A percentile compares a stretch with the other conserved stretches of the same genome.
phyloP scores from a whole-genome alignment of 805 yeast species.

The Lipomyces oligophaga region DNA sequence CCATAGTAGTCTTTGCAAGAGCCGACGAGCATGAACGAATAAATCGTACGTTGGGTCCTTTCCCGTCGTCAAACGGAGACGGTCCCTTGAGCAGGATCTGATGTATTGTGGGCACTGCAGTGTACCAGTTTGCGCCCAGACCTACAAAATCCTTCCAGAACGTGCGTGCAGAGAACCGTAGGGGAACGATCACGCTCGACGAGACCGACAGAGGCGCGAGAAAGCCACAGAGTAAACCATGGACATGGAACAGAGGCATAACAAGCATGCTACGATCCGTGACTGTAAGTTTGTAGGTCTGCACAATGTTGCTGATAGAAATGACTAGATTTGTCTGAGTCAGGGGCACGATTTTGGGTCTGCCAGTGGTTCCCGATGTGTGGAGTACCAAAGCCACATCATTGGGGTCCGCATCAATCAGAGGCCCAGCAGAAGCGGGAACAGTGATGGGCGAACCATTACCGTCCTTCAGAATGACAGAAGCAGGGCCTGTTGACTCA shows the following conservation, averaged over 20 bases:
- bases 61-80: conserved; percentile 41
- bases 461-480: neutral
- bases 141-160: conserved; percentile 58
- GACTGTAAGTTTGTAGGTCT: conserved; percentile 51
- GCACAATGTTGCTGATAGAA: conserved; percentile 55
- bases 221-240: conserved; percentile 65
- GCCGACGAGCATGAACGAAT: conserved; percentile 71
- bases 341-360: conserved; percentile 68
- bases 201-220: conserved; percentile 61
- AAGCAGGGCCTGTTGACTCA: neutral
- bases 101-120: conserved; percentile 69
- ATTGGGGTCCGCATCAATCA: conserved; percentile 29
- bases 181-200: conserved; percentile 54
- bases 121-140: conserved; percentile 61
- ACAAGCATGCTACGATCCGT: conserved; percentile 58
- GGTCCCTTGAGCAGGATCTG: conserved; percentile 55
- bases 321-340: conserved; percentile 60
- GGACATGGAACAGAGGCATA: conserved; percentile 77
- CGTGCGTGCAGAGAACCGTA: conserved; percentile 53
- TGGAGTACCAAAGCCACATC: conserved; percentile 65
- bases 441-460: conserved; percentile 32
- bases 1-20: conserved; percentile 62
- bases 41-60: conserved; percentile 56
- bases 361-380: conserved; percentile 73
- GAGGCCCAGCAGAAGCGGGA: conserved; percentile 41